These are phyloP conservation scores for Yarrowia sp. DNA, from an alignment of 805 yeast species.

Conservation along the genomic window DNA sequence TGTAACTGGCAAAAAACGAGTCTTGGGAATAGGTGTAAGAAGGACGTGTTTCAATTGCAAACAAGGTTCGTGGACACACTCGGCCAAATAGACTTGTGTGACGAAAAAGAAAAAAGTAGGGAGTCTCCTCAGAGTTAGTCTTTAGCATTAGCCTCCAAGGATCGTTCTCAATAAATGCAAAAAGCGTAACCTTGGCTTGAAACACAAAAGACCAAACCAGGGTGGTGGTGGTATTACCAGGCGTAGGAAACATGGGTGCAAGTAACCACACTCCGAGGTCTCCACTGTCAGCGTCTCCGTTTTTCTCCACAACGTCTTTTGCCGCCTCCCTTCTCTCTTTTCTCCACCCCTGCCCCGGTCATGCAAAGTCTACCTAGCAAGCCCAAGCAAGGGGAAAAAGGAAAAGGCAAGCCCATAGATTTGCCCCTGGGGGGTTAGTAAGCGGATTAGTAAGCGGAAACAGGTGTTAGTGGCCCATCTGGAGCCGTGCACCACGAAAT, in stretches of 20 bases:
- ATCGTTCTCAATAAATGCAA: constrained; percentile 16
- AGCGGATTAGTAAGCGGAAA: background rate
- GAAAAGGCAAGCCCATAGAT: constrained; percentile 24
- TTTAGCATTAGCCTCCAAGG: constrained; percentile 15
- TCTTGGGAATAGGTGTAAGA: constrained; percentile 27
- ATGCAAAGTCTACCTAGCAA: constrained; percentile 28
- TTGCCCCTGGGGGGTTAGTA: constrained; percentile 17
- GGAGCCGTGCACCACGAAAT: background rate
- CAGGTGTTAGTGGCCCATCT: background rate
- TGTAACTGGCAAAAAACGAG: constrained; percentile 16
- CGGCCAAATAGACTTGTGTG: constrained; percentile 31
- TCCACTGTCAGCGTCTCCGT: too few relatives aligned
- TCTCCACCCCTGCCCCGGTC: constrained; percentile 28
- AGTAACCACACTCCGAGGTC: too few relatives aligned
- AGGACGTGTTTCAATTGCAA: constrained; percentile 38
- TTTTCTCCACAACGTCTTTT: too few relatives aligned
- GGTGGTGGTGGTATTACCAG: constrained; percentile 6
- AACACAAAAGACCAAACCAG: constrained; percentile 5
- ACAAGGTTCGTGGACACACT: constrained; percentile 36
- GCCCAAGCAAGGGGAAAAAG: constrained; percentile 35
- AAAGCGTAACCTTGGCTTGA: constrained; percentile 11
- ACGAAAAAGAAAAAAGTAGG: constrained; percentile 23
- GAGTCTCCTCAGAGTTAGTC: background rate
- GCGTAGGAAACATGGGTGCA: too few relatives aligned
- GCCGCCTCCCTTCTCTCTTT: too few relatives aligned